Evolutionary conservation across 2,329 filamentous ascomycete genomes (phyloP), one percentile per base, ranked within the genome.

Genomic region (Macroventuria anomochaeta): DNA sequence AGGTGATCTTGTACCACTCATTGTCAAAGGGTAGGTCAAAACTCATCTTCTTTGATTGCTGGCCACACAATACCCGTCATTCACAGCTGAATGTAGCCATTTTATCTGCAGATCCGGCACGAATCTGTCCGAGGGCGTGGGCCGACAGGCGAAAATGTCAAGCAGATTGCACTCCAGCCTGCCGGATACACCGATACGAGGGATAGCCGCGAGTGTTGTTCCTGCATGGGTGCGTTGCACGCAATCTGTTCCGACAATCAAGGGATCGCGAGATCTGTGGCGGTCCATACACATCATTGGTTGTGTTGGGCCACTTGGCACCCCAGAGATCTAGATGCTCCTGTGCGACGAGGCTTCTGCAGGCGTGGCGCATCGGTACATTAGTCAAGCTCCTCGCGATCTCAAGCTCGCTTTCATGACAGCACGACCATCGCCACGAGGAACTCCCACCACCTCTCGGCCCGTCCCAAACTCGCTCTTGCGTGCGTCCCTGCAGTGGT

Each of bases 371-470:
- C 44, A 55, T 58, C 37, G 47, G 29, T 41, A 21, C 32, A 46
- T 40, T 25, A 52, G 44, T 48, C 50, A 50, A 43, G 37, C 40
- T 41, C 21, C 59, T 67, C 64, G 61, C 69, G 69, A 71, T 71
- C 68, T 48, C 49, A 46, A 46, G 44, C 53, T 37, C 50, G 18
- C 41, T 59, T 63, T 62, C 46, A 68, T 69, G 64, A 66, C 58
- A 61, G 46, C 63, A 60, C 59, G 56, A 61, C 55, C 61, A 70
- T 69, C 68, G 67, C 58, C 38, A 53, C 21, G 29, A 52, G 39
- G 47, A 39, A 28, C 38, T 37, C 39, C 36, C 44, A 48, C 54
- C 48, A 48, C 54, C 52, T 49, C 50, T 57, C 63, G 62, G 64
- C 52, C 63, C 63, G 59, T 55, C 57, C 63, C 53, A 54, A 61